phyloP scores from a whole-genome alignment of 306 rosid genomes.

The Quercus rubra region DNA sequence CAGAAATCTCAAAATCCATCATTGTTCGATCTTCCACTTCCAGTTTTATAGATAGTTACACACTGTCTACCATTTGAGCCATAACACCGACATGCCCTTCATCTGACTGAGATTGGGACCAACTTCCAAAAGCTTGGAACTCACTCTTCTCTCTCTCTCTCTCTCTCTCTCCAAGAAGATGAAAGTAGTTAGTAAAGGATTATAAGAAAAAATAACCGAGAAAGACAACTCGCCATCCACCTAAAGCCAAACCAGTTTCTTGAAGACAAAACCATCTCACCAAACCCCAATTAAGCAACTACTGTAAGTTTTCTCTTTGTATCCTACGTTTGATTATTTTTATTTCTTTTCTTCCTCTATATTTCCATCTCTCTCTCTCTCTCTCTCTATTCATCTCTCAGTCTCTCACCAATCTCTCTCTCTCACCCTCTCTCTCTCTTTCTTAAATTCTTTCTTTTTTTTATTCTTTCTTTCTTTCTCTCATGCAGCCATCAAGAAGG shows the following conservation, averaged over 20 bases:
- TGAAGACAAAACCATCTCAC: conserved; percentile 67
- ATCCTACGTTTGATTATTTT: conserved; percentile 10
- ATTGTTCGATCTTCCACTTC: neutral
- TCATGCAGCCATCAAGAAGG: conserved; percentile 55
- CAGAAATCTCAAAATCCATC: neutral
- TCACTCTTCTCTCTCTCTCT: conserved; percentile 52
- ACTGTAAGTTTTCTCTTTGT: conserved; percentile 13
- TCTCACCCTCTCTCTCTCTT: conserved; percentile 7
- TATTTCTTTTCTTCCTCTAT: conserved; percentile 37
- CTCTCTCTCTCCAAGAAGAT: conserved; percentile 22
- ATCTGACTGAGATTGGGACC: conserved; percentile 45
- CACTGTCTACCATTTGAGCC: conserved; percentile 21
- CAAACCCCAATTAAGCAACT: conserved; percentile 53
- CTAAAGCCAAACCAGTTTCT: conserved; percentile 39
- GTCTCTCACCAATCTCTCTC: conserved; percentile 6
- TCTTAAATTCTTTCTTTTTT: conserved; percentile 8
- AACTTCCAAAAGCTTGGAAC: conserved; percentile 51
- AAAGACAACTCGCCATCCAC: conserved; percentile 65
- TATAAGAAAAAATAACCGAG: neutral
- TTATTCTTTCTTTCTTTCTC: conserved; percentile 9
- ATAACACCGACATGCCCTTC: conserved; percentile 34
- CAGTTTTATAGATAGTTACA: conserved; percentile 22
- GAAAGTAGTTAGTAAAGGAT: conserved; percentile 44
- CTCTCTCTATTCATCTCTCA: neutral
- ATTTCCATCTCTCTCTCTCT: conserved; percentile 27